Percentiles rank a stretch among this genome's conserved stretches.
Evolutionary conservation across 179 eudicot species (phyloP).

Genomic region (Drosera spatulata): DNA sequence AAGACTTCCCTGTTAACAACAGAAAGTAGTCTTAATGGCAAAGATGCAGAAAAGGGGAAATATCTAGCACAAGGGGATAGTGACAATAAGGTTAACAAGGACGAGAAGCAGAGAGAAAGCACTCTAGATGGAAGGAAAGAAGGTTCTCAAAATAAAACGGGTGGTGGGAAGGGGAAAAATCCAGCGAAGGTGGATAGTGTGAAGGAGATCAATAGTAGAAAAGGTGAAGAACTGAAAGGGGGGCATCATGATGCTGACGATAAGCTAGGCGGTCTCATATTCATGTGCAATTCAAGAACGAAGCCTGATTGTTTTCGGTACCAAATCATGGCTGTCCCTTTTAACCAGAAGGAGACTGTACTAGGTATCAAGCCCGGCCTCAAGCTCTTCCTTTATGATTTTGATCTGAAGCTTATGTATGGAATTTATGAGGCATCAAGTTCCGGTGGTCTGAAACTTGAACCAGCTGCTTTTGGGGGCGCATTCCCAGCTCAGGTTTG

Average conservation of each 20-base stretch:
- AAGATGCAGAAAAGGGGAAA: slow-evolving; percentile 4
- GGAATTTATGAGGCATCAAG: slow-evolving; percentile 76
- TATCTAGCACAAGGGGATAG: neutral
- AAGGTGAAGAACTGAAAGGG: slow-evolving; percentile 12
- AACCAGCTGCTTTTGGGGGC: slow-evolving; percentile 83
- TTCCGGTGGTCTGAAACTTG: slow-evolving; percentile 74
- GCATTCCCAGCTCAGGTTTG: slow-evolving; percentile 83
- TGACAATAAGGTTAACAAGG: neutral
- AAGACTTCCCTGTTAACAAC: neutral
- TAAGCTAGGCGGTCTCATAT: slow-evolving; percentile 46
- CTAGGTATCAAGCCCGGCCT: slow-evolving; percentile 59
- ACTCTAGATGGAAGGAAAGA: slow-evolving; percentile 6
- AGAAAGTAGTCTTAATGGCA: neutral
- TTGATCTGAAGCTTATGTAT: slow-evolving; percentile 63
- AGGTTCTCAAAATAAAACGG: slow-evolving; percentile 6
- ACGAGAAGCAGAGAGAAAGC: neutral
- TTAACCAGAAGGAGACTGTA: slow-evolving; percentile 46
- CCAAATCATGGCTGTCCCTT: slow-evolving; percentile 63
- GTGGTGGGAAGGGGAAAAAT: slow-evolving; percentile 7
- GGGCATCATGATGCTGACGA: slow-evolving; percentile 13
- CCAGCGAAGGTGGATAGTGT: slow-evolving; percentile 5
- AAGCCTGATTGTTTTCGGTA: slow-evolving; percentile 69
- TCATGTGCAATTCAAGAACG: slow-evolving; percentile 64
- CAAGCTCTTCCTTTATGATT: slow-evolving; percentile 77
- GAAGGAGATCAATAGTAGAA: slow-evolving; percentile 3